Conservation (phyloP, 257 asterid species). For the Phtheirospermum japonicum region DNA sequence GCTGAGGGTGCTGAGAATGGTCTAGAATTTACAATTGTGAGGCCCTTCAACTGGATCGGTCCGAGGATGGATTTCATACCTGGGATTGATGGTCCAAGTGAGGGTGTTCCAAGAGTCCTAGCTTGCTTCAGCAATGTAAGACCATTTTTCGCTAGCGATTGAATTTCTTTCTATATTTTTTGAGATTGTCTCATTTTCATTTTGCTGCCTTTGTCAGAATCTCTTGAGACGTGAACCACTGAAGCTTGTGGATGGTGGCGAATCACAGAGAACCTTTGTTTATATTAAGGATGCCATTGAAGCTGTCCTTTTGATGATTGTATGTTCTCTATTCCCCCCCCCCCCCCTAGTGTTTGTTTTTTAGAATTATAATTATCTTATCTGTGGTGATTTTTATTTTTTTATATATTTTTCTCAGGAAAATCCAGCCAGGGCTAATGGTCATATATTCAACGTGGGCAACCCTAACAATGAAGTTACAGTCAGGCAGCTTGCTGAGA, state of each 20-base stretch:
- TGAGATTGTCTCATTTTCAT: constrained; percentile 25
- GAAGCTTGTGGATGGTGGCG: constrained; percentile 95
- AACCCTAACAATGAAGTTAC: constrained; percentile 96
- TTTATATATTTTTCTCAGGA: constrained; percentile 59
- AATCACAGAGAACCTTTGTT: constrained; percentile 90
- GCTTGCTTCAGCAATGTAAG: constrained; percentile 97
- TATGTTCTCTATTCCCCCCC: constrained; percentile 34
- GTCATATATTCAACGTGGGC: constrained; percentile 90
- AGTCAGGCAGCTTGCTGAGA: constrained; percentile 97
- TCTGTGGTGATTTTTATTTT: constrained; percentile 14
- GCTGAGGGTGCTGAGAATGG: constrained; percentile 99
- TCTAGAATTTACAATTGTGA: constrained; percentile 86
- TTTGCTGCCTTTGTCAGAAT: constrained; percentile 41
- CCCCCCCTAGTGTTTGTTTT: constrained; percentile 4
- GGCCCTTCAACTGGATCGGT: constrained; percentile 99
- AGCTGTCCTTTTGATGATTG: constrained; percentile 90
- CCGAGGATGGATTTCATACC: constrained; percentile 99
- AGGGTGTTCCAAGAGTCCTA: constrained; percentile 95
- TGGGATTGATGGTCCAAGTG: constrained; percentile 96
- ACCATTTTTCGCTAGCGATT: constrained; percentile 24
- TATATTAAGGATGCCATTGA: constrained; percentile 95
- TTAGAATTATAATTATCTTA: constrained; percentile 26
- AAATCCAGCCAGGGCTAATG: constrained; percentile 90
- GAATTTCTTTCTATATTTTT: constrained; percentile 13
- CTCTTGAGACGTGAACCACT: constrained; percentile 85